phyloP scores from a whole-genome alignment of 208 protist species.

The Leptomonas pyrrhocoris region DNA sequence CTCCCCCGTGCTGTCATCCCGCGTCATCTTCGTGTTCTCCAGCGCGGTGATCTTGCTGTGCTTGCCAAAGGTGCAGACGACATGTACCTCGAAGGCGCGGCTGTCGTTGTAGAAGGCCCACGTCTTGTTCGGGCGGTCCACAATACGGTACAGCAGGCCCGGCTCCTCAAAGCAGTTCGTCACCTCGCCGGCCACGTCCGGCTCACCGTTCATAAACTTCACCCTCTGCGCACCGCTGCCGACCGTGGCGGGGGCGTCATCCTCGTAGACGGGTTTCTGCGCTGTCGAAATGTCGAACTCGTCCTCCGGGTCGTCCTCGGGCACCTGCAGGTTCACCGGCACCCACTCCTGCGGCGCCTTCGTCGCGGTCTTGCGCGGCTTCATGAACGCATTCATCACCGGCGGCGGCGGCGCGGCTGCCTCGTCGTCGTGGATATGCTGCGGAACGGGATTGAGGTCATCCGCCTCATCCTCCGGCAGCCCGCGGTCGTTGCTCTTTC shows the following conservation, averaged over 20 bases:
- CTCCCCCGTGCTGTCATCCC: slow-evolving; percentile 46
- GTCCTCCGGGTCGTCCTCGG: slow-evolving; percentile 64
- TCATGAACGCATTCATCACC: slow-evolving; percentile 51
- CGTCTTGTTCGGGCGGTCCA: slow-evolving; percentile 68
- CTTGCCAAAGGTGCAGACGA: slow-evolving; percentile 75
- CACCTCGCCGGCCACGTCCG: slow-evolving; percentile 64
- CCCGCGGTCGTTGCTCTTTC: slow-evolving; percentile 11
- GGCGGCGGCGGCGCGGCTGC: slow-evolving; percentile 27
- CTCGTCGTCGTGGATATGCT: slow-evolving; percentile 23
- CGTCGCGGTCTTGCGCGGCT: slow-evolving; percentile 47
- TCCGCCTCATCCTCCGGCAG: slow-evolving; percentile 19
- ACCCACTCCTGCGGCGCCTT: slow-evolving; percentile 49
- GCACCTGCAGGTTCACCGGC: slow-evolving; percentile 42
- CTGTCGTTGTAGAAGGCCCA: slow-evolving; percentile 93
- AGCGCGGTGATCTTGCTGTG: slow-evolving; percentile 80
- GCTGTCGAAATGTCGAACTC: slow-evolving; percentile 77
- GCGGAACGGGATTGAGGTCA: slow-evolving; percentile 9
- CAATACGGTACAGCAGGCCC: slow-evolving; percentile 83
- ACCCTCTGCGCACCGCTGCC: slow-evolving; percentile 14
- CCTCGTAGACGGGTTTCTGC: slow-evolving; percentile 52
- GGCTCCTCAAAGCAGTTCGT: slow-evolving; percentile 85
- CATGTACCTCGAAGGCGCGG: slow-evolving; percentile 71
- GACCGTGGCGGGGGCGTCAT: not conserved
- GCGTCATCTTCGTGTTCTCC: slow-evolving; percentile 56
- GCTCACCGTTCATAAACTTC: slow-evolving; percentile 73